Conservation (phyloP, 1,284 basidiomycete genomes). For the Sporisorium graminicola region DNA sequence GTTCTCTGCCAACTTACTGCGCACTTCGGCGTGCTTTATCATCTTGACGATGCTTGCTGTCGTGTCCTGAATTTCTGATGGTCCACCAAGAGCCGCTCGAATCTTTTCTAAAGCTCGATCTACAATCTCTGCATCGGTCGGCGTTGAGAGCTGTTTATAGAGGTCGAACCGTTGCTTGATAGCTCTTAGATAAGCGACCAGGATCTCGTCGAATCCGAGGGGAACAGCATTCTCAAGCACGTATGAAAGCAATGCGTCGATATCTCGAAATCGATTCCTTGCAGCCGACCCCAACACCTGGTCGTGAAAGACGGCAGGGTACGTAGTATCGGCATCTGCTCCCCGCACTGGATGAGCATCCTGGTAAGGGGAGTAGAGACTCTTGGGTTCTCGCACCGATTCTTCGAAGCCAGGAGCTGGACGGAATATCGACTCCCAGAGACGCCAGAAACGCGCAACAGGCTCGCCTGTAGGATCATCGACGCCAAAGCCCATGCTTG, state of each 20-base stretch:
- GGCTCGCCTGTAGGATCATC: neutral
- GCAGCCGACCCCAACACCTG: neutral
- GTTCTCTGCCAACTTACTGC: neutral
- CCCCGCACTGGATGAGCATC: constrained; percentile 10
- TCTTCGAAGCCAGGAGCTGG: neutral
- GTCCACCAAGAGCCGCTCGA: neutral
- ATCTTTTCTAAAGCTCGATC: neutral
- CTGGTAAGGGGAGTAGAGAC: constrained; percentile 7
- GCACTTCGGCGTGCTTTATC: neutral
- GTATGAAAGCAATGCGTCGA: neutral
- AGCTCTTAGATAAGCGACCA: constrained; percentile 8
- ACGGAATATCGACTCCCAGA: neutral
- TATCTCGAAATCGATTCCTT: constrained; percentile 13
- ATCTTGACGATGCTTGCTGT: neutral
- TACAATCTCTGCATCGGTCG: neutral
- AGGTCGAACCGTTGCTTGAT: constrained; percentile 6
- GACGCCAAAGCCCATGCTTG: neutral
- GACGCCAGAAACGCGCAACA: neutral
- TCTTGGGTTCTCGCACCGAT: neutral
- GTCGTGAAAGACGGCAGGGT: neutral
- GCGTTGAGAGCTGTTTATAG: constrained; percentile 1
- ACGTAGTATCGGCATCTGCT: neutral
- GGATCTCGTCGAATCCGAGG: constrained; percentile 8
- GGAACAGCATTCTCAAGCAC: neutral
- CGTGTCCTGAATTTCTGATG: neutral